phyloP scores from a whole-genome alignment of 768 basidiomycete genomes.

The Gloeostereum incarnatum region DNA sequence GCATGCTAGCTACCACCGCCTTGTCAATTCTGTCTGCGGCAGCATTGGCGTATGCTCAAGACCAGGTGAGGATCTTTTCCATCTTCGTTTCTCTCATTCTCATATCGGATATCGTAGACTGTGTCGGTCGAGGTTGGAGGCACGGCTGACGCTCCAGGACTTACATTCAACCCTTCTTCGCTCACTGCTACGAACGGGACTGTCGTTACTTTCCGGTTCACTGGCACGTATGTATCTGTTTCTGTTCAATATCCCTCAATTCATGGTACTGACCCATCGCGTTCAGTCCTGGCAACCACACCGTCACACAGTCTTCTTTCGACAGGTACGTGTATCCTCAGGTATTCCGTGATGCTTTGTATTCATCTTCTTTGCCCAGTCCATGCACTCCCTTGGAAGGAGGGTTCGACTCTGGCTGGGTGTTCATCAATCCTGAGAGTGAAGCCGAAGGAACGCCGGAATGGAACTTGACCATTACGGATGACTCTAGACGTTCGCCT shows the following conservation, averaged over 20 bases:
- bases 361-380: conserved; percentile 7
- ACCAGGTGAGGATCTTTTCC: no score
- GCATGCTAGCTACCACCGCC: no score
- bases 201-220: conserved; percentile 39
- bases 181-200: conserved; percentile 34
- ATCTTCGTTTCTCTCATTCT: no score
- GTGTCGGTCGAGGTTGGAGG: conserved; percentile 28
- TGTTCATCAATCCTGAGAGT: conserved; percentile 24
- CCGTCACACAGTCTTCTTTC: conserved; percentile 42
- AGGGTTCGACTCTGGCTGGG: conserved; percentile 51
- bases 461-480: conserved; percentile 43
- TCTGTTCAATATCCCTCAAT: background rate
- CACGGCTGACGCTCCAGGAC: conserved; percentile 16
- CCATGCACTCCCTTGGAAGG: conserved; percentile 34
- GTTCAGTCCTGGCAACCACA: conserved; percentile 40
- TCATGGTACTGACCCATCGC: no score
- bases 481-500: conserved; percentile 32
- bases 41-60: no score
- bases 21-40: no score
- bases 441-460: conserved; percentile 19
- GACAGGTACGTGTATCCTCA: background rate
- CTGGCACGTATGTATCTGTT: conserved; percentile 25
- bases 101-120: conserved; percentile 2
- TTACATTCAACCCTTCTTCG: conserved; percentile 35
- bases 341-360: background rate